Evolutionary conservation across 2,329 filamentous ascomycete genomes (phyloP).

Genomic region (Coleophoma crateriformis): DNA sequence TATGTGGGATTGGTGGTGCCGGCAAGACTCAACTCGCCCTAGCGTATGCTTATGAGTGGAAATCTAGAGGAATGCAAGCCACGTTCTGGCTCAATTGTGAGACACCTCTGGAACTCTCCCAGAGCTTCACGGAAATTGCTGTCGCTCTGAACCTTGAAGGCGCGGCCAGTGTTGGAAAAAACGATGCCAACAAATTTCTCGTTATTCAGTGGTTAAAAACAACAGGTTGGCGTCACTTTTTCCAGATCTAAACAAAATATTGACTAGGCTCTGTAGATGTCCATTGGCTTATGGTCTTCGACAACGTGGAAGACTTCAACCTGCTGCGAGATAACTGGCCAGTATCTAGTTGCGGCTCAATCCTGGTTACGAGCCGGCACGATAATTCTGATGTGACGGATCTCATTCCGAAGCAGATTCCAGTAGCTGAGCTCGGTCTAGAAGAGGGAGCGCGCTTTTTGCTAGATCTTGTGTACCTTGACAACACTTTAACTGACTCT

Average conservation of each 20-base stretch:
- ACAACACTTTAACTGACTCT: no score
- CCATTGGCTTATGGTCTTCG: constrained; percentile 4
- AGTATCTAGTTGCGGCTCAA: background rate
- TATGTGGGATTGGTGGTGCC: background rate
- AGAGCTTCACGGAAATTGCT: background rate
- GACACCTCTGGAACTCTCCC: background rate
- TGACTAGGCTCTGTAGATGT: background rate
- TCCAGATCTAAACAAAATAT: background rate
- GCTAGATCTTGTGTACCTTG: no score
- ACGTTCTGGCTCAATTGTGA: background rate
- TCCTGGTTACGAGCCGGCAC: constrained; percentile 2
- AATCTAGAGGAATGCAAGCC: background rate
- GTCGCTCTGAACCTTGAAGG: background rate
- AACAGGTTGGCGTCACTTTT: background rate
- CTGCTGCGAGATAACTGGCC: constrained; percentile 1
- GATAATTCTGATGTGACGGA: background rate
- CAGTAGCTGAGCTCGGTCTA: no score
- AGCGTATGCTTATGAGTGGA: background rate
- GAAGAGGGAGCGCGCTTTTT: no score
- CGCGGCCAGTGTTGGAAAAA: background rate
- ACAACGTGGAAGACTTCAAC: constrained; percentile 4
- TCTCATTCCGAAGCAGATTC: no score
- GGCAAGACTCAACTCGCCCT: background rate
- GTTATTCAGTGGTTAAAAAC: constrained; percentile 2
- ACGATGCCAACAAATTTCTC: background rate